These are phyloP conservation scores for Mortierella sp. DNA, from an alignment of 371 early-diverging fungal species.

Conservation along the genomic window DNA sequence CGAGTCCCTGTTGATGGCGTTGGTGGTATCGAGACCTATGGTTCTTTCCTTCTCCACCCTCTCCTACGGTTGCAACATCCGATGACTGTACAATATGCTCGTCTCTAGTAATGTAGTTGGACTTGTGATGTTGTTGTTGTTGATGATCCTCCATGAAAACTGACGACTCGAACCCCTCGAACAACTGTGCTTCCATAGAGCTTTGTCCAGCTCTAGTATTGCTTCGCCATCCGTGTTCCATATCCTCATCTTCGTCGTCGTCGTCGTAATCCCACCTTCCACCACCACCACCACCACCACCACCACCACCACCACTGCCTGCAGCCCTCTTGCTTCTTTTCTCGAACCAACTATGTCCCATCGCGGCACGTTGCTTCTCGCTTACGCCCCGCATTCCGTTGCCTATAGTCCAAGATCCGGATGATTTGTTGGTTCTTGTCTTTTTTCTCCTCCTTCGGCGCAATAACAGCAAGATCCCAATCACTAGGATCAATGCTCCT, in stretches of 20 bases:
- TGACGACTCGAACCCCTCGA: constrained; percentile 48
- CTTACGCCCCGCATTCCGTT: neutral
- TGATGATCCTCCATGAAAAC: constrained; percentile 21
- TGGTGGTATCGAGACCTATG: too few species aligned
- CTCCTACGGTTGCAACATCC: neutral
- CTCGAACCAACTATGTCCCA: constrained; percentile 28
- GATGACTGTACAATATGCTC: neutral
- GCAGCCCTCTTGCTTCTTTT: neutral
- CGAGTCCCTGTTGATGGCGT: neutral
- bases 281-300: neutral
- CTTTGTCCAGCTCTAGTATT: neutral
- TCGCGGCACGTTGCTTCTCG: neutral
- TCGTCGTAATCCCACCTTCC: neutral
- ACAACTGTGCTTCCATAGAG: constrained; percentile 30
- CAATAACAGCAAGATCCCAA: constrained; percentile 21
- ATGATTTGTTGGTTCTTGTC: neutral
- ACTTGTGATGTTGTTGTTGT: neutral
- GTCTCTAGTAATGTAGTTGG: neutral
- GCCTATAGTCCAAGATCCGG: neutral
- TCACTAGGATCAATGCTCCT: constrained; percentile 12
- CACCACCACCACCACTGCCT: neutral
- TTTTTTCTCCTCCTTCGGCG: constrained; percentile 12
- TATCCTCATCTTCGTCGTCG: neutral
- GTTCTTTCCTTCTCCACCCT: neutral
- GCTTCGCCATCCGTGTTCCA: neutral